Base-by-base conservation (phyloP, 2,329 filamentous ascomycete genomes). In the Trichoderma sp. region DNA sequence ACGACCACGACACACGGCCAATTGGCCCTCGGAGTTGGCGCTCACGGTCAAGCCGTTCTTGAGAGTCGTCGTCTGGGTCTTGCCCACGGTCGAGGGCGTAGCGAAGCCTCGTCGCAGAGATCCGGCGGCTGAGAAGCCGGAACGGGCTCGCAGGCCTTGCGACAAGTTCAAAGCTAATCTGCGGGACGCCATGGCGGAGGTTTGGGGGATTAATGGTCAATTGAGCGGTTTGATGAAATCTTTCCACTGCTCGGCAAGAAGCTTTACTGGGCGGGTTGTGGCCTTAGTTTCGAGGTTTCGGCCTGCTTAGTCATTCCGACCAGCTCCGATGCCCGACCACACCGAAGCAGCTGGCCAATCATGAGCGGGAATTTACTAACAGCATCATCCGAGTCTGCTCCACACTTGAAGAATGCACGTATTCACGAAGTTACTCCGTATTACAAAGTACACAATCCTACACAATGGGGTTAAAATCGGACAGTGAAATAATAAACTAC, bases 21-120 rank as follows among this genome's bases (percentile, higher is more conserved):
- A 85, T 85, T 83, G 83, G 76, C 73, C 75, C 71, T 72, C 64
- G 71, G 64, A 74, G 74, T 76, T 76, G 75, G 75, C 76, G 76
- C 85, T 84, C 84, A 98, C 95, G 80, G 96, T 99, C 87, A 99
- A 90, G 84, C 96, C 96, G 88, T 98, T 99, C 86, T 92, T 93
- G 82, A 99, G 89, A 70, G 96, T 99, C 75, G 96, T 98, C 80
- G 93, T 95, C 88, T 98, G 92, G 79, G 95, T 98, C 87, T 93
- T 95, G 87, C 91, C 87, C 84, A 91, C 88, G 76, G 84, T 82
- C 73, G 96, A 91, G 78, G 95, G 95, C 77, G 95, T 95, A 80
- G 95, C 95, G 82, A 98, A 94, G 82, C 93, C 92, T 87, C 95
- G 90, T 84, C 90, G 92, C 84, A 96, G 86, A 77, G 92, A 88